These are phyloP conservation scores for Leccinum boreale DNA, from an alignment of 768 basidiomycete species.

Conservation along the genomic window DNA sequence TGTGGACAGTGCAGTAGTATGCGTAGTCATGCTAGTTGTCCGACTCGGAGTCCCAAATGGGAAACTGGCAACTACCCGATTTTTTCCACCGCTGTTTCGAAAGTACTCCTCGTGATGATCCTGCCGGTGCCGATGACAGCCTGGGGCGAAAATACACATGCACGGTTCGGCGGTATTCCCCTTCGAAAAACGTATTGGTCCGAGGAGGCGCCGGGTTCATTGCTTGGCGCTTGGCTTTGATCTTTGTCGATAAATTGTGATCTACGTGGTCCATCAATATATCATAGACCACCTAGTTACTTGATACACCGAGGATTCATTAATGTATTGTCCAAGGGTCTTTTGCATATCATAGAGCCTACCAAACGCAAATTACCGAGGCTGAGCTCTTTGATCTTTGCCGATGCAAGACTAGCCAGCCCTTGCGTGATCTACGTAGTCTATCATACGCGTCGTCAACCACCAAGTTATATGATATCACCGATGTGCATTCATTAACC, in stretches of 20 bases:
- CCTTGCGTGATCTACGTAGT: background rate
- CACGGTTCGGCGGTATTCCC: background rate
- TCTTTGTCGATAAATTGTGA: too few species aligned
- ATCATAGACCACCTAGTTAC: too few species aligned
- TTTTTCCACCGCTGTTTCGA: background rate
- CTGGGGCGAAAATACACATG: background rate
- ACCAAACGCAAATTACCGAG: too few species aligned
- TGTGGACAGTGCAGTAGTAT: too few species aligned
- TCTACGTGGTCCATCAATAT: too few species aligned
- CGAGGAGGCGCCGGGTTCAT: too few species aligned
- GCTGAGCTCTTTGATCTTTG: background rate
- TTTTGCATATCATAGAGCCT: too few species aligned
- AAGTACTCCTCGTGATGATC: background rate
- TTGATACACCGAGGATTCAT: too few species aligned
- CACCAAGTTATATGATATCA: background rate
- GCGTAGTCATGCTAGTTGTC: too few species aligned
- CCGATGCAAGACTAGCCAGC: background rate
- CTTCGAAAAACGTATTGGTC: background rate
- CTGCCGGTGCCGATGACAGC: background rate
- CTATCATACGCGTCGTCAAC: background rate
- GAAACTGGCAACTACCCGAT: background rate
- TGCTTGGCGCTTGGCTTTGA: too few species aligned
- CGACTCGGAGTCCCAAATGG: background rate
- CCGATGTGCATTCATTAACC: background rate
- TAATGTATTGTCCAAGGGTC: too few species aligned